Percentiles rank a stretch among this genome's conserved stretches.
phyloP scores from a whole-genome alignment of 257 asterid species.

The Knoxia roxburghii region DNA sequence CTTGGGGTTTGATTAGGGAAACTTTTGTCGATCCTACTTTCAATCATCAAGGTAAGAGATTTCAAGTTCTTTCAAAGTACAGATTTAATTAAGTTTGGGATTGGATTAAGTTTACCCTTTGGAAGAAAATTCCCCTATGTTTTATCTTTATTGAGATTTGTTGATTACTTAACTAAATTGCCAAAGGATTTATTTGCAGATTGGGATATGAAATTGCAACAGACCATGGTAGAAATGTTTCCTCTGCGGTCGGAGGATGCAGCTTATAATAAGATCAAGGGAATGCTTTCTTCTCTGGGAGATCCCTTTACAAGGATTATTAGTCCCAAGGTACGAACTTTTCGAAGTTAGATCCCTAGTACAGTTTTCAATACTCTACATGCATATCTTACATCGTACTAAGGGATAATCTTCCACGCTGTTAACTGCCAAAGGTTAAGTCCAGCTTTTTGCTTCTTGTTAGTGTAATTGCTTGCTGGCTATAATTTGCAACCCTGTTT shows the following conservation, averaged over 20 bases:
- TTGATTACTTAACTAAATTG: neutral
- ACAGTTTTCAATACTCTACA: no score
- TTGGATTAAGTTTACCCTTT: neutral
- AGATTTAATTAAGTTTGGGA: neutral
- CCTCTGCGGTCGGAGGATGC: slow-evolving; percentile 90
- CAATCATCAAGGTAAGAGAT: slow-evolving; percentile 76
- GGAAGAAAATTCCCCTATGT: neutral
- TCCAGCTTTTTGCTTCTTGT: neutral
- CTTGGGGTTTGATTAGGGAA: slow-evolving; percentile 97
- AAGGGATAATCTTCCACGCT: no score
- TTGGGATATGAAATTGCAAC: slow-evolving; percentile 91
- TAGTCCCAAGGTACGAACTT: slow-evolving; percentile 71
- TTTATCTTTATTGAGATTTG: neutral
- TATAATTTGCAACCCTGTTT: neutral
- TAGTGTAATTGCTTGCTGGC: neutral
- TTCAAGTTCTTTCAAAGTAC: neutral
- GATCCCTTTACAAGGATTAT: slow-evolving; percentile 90
- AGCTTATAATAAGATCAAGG: slow-evolving; percentile 80
- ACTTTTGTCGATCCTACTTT: slow-evolving; percentile 93
- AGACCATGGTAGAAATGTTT: slow-evolving; percentile 89
- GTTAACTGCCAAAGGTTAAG: neutral
- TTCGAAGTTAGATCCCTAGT: neutral
- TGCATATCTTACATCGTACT: no score
- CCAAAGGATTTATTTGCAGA: slow-evolving; percentile 36
- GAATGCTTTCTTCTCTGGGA: slow-evolving; percentile 93